phyloP scores from a whole-genome alignment of 768 basidiomycete species.

The Suillus ampliporus region DNA sequence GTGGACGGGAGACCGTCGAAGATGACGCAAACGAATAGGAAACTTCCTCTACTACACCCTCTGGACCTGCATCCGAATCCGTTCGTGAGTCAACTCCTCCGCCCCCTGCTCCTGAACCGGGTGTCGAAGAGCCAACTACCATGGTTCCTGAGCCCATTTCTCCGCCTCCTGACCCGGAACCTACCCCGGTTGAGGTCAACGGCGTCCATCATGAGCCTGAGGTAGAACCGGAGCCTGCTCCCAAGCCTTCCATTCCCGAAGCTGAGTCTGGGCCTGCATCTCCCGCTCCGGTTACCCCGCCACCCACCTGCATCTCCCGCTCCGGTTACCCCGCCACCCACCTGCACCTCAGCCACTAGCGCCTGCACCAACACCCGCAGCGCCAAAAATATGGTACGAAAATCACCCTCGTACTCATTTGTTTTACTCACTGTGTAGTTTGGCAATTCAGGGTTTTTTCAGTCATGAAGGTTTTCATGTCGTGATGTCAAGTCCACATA shows the following conservation, averaged over 20 bases:
- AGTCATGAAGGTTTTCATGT: background rate
- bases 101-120: conserved; percentile 37
- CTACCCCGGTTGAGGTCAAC: conserved; percentile 47
- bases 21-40: conserved; percentile 66
- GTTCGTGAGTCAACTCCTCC: conserved; percentile 40
- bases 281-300: conserved; percentile 28
- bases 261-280: conserved; percentile 32
- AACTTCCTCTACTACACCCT: conserved; percentile 40
- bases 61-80: conserved; percentile 38
- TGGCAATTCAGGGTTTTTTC: background rate
- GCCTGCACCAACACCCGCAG: conserved; percentile 49
- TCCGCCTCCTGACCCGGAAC: conserved; percentile 43
- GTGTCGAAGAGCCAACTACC: conserved; percentile 30
- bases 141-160: conserved; percentile 42
- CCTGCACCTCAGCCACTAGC: conserved; percentile 37
- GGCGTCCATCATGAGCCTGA: conserved; percentile 45
- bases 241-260: conserved; percentile 31
- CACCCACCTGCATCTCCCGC: conserved; percentile 29
- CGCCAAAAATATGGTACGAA: conserved; percentile 75
- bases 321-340: conserved; percentile 27
- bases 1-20: conserved; percentile 92
- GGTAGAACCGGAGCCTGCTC: conserved; percentile 33
- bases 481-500: background rate
- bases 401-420: conserved; percentile 1
- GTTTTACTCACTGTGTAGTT: conserved; percentile 5